phyloP scores from a whole-genome alignment of 2,329 filamentous ascomycete species.

The Diplodia sapinea region DNA sequence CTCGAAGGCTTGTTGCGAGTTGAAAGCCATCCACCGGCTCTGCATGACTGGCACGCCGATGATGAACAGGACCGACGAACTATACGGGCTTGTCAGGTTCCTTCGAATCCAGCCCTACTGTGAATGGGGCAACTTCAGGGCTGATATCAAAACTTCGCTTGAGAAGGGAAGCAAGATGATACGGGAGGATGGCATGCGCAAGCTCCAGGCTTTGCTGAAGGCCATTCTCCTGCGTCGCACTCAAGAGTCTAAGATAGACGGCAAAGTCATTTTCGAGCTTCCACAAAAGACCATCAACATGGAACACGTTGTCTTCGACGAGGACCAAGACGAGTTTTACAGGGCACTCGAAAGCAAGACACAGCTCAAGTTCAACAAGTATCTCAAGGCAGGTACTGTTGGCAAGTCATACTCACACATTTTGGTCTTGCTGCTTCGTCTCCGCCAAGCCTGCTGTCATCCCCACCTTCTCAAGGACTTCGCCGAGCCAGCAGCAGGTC shows the following conservation, averaged over 20 bases:
- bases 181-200: conserved; percentile 63
- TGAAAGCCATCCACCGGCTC: conserved; percentile 69
- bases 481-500: conserved; percentile 18
- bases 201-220: conserved; percentile 76
- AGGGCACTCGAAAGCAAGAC: conserved; percentile 68
- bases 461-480: conserved; percentile 73
- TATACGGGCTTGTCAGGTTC: conserved; percentile 79
- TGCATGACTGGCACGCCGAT: conserved; percentile 84
- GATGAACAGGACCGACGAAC: conserved; percentile 83
- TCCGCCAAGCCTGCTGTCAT: conserved; percentile 83
- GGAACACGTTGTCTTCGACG: conserved; percentile 68
- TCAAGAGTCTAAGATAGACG: conserved; percentile 79
- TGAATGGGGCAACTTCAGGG: conserved; percentile 66
- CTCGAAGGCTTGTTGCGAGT: conserved; percentile 63
- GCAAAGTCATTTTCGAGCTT: conserved; percentile 73
- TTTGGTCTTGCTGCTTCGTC: conserved; percentile 76
- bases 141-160: conserved; percentile 52
- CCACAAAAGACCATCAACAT: conserved; percentile 68
- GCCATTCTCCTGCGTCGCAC: conserved; percentile 82
- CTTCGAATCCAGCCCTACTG: conserved; percentile 77
- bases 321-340: conserved; percentile 71
- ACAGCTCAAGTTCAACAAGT: conserved; percentile 76
- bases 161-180: conserved; percentile 35
- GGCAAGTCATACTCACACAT: conserved; percentile 79
- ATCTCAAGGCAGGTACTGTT: conserved; percentile 70